Conservation (phyloP, 805 yeast genomes). For the Starmerella lactis-condensi region DNA sequence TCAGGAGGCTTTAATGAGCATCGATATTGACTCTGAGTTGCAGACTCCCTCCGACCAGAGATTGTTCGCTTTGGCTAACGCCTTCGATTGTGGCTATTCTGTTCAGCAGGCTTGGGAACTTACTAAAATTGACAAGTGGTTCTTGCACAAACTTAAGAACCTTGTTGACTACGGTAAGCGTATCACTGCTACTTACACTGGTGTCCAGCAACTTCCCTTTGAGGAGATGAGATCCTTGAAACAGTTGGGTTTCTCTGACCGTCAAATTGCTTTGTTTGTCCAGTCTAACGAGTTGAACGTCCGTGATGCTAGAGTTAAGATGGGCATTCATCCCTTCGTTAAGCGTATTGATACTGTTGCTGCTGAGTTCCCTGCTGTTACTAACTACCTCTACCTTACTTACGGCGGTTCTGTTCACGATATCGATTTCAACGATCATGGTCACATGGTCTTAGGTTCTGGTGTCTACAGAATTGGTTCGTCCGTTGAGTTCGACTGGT, state of each 20-base stretch:
- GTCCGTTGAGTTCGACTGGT: slow-evolving; percentile 97
- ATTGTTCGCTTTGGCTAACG: slow-evolving; percentile 89
- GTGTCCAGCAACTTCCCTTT: slow-evolving; percentile 33
- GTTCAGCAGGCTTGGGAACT: slow-evolving; percentile 83
- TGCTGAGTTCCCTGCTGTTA: slow-evolving; percentile 93
- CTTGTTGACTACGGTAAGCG: slow-evolving; percentile 38
- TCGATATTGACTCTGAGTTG: slow-evolving; percentile 80
- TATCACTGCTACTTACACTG: slow-evolving; percentile 12
- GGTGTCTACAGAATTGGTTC: slow-evolving; percentile 99
- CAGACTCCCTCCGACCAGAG: slow-evolving; percentile 97
- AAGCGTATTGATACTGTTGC: slow-evolving; percentile 97
- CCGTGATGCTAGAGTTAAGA: slow-evolving; percentile 71
- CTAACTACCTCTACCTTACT: slow-evolving; percentile 86
- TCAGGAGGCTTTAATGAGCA: slow-evolving; percentile 54
- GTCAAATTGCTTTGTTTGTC: slow-evolving; percentile 81
- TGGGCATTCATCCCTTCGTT: slow-evolving; percentile 75
- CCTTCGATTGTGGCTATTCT: slow-evolving; percentile 69
- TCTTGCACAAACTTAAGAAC: slow-evolving; percentile 65
- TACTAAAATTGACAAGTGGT: slow-evolving; percentile 92
- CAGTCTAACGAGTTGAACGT: slow-evolving; percentile 84
- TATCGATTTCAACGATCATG: slow-evolving; percentile 74
- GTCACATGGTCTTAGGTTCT: slow-evolving; percentile 89
- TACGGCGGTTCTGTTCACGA: slow-evolving; percentile 84
- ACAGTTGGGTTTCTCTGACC: slow-evolving; percentile 91
- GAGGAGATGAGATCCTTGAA: slow-evolving; percentile 49